Conservation (phyloP, 164 flowering plant species). For the Tetrastigma voinierianum region DNA sequence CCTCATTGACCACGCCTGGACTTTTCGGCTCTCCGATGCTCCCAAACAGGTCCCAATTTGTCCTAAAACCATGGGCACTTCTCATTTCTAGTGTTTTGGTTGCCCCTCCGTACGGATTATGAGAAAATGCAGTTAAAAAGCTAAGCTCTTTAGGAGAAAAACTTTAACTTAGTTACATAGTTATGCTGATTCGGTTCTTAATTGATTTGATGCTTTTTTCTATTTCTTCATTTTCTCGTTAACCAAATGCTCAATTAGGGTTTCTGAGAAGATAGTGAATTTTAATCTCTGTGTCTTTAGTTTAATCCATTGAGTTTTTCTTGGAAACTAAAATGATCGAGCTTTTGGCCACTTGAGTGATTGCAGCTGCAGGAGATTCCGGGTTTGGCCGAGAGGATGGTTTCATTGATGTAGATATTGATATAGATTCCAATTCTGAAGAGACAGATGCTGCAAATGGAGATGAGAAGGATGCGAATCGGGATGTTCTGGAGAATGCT, state of each 20-base stretch:
- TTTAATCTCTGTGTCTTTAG: not conserved
- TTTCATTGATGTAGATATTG: slow-evolving; percentile 70
- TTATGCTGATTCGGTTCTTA: not conserved
- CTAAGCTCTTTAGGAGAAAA: too few relatives aligned
- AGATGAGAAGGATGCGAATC: slow-evolving; percentile 19
- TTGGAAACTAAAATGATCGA: too few relatives aligned
- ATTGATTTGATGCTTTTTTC: not conserved
- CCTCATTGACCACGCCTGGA: slow-evolving; percentile 95
- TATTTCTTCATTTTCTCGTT: not conserved
- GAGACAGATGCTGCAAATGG: slow-evolving; percentile 20
- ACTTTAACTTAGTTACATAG: too few relatives aligned
- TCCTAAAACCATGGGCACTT: not conserved
- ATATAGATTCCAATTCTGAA: slow-evolving; percentile 35
- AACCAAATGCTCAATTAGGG: not conserved
- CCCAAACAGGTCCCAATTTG: slow-evolving; percentile 62
- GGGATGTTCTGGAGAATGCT: slow-evolving; percentile 39
- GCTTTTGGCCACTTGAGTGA: too few relatives aligned
- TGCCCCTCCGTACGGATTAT: too few relatives aligned
- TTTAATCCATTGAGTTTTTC: slow-evolving; percentile 6
- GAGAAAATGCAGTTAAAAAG: not conserved
- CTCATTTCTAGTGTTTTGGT: not conserved
- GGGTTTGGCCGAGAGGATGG: slow-evolving; percentile 93
- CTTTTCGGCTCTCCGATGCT: slow-evolving; percentile 88
- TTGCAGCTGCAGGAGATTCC: slow-evolving; percentile 82
- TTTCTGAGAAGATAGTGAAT: not conserved